Evolutionary conservation across 2,329 filamentous ascomycete genomes (phyloP), one percentile per base, ranked within the genome.

Genomic region (Byssoonygena ceratinophila): DNA sequence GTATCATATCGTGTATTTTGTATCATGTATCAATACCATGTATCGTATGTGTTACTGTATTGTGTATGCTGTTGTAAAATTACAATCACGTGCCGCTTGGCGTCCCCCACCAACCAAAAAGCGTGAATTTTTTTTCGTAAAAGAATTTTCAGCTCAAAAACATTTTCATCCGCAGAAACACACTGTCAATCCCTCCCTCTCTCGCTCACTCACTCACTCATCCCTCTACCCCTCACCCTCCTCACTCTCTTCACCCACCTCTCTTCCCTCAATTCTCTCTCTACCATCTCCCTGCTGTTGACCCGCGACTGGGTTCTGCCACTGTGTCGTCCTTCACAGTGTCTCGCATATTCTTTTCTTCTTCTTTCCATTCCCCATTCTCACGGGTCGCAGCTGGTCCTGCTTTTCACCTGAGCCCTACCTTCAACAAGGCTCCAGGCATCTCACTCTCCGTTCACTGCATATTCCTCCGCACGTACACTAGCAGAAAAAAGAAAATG

Each of bases 401-500:
- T 82, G 78, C 77, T 60, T 74, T 79, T 76, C 62, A 68, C 66
- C 64, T 51, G 40, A 52, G 45, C 41, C 4, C 27, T 46, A 43
- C 44, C 47, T 43, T 23, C 31, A 27, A 20, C 47, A 50, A 36
- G 18, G n/a, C 48, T 46, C 46, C 50, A 22, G 43, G 18, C 27
- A 29, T 43, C 46, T 14, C 52, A 29, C 27, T 46, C 36, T 25
- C 34, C 40, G 29, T 54, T 40, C 52, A 34, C 31, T 51, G 36
- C 29, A 34, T 54, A 44, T 31, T 55, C 46, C 51, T 57, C 18
- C 57, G 59, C 40, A 52, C 69, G 58, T 81, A 79, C 74, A 76
- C 78, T 55, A 75, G 68, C 63, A 76, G 74, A 66, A 76, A 72
- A 70, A 77, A 71, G 69, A 89, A 81, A 70, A 98, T 98, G 92